Conservation (phyloP, 176 grass and related monocot genomes). For the Puccinellia tenuiflora region DNA sequence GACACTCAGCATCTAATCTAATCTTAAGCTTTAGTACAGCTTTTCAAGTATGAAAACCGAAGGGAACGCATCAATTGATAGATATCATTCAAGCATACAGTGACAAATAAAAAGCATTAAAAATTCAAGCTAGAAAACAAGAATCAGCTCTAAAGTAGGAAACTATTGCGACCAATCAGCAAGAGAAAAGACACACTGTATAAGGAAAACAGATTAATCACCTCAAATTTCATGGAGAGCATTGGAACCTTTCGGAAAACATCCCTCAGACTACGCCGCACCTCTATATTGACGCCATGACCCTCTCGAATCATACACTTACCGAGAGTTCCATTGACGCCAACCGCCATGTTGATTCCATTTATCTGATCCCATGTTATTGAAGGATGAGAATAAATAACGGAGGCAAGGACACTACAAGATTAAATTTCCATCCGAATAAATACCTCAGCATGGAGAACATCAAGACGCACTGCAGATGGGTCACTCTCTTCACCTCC, state of each 20-base stretch:
- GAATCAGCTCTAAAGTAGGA: neutral
- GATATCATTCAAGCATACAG: neutral
- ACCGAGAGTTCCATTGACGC: constrained; percentile 64
- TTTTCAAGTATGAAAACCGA: neutral
- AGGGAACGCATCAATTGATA: neutral
- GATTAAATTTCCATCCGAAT: neutral
- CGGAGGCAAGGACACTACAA: neutral
- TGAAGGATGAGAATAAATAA: constrained; percentile 26
- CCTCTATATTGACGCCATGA: constrained; percentile 71
- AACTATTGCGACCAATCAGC: neutral
- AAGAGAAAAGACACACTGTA: neutral
- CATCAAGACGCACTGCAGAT: constrained; percentile 86
- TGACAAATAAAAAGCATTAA: neutral
- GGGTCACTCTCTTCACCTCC: constrained; percentile 82
- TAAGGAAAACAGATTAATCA: constrained; percentile 23
- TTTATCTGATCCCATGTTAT: constrained; percentile 65
- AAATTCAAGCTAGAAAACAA: neutral
- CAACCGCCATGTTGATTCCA: constrained; percentile 96
- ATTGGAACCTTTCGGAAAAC: constrained; percentile 80
- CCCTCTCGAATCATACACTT: constrained; percentile 86
- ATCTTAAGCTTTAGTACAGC: neutral
- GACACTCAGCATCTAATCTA: neutral
- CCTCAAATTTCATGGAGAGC: constrained; percentile 76
- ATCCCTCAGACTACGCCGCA: constrained; percentile 89
- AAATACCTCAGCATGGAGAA: constrained; percentile 82